phyloP scores from a whole-genome alignment of 768 basidiomycete genomes.

The Asterophora parasitica region DNA sequence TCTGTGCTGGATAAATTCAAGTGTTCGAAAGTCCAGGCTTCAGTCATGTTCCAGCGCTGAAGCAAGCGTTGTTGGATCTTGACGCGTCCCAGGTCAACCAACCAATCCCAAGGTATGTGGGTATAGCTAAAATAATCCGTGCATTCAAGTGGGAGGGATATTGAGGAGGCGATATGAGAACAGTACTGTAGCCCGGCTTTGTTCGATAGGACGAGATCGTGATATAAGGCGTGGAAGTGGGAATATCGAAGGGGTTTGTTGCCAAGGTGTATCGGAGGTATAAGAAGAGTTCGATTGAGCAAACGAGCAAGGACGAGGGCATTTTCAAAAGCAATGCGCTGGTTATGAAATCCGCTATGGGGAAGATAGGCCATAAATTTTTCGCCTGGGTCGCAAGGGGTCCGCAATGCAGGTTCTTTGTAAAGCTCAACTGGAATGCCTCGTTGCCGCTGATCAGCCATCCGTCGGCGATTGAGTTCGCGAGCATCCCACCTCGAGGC shows the following conservation, averaged over 20 bases:
- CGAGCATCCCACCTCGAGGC: constrained; percentile 51
- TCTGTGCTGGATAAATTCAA: constrained; percentile 37
- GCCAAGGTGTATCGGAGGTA: constrained; percentile 74
- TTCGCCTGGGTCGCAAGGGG: constrained; percentile 23
- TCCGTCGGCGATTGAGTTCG: constrained; percentile 14
- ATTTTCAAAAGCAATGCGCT: constrained; percentile 83
- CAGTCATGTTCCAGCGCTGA: constrained; percentile 46
- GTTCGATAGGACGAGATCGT: constrained; percentile 40
- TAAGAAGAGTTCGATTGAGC: constrained; percentile 72
- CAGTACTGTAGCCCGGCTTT: constrained; percentile 55
- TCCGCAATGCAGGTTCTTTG: constrained; percentile 1
- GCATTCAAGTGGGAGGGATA: constrained; percentile 51
- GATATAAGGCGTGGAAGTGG: constrained; percentile 44
- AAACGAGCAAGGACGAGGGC: constrained; percentile 66
- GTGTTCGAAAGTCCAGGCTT: constrained; percentile 39
- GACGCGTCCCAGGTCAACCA: constrained; percentile 50
- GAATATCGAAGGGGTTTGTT: constrained; percentile 55
- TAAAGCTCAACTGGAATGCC: constrained; percentile 26
- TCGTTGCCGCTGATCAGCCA: constrained; percentile 27
- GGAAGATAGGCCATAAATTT: constrained; percentile 72
- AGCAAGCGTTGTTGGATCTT: constrained; percentile 36
- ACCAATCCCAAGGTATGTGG: constrained; percentile 63
- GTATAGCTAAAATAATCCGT: constrained; percentile 57
- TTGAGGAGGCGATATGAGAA: constrained; percentile 26
- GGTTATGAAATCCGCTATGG: constrained; percentile 83